phyloP scores from a whole-genome alignment of 306 rosid genomes.

The Styphnolobium japonicum region DNA sequence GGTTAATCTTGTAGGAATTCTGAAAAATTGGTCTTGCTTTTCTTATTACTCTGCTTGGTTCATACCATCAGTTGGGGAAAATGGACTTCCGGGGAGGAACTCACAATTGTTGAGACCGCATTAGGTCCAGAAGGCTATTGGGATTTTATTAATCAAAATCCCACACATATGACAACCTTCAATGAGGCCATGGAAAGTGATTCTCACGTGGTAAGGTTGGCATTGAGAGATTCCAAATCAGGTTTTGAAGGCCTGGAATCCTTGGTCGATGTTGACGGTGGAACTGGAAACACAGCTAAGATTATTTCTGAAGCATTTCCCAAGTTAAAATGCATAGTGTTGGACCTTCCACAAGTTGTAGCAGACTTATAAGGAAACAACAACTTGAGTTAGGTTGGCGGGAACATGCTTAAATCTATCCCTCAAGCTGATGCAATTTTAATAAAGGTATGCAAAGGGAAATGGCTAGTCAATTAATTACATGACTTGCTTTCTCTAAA shows the following conservation, averaged over 20 bases:
- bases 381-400: no score
- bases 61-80: conserved; percentile 6
- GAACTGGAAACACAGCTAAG: conserved; percentile 10
- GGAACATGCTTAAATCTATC: no score
- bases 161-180: not conserved
- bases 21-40: no score
- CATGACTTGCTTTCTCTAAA: no score
- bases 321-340: conserved; percentile 23
- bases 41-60: no score
- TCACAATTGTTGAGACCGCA: no score
- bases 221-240: conserved; percentile 17
- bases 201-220: conserved; percentile 32
- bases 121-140: conserved; percentile 24
- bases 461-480: no score
- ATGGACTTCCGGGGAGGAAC: conserved; percentile 11
- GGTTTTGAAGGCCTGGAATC: conserved; percentile 31
- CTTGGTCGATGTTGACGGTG: conserved; percentile 30
- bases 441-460: no score
- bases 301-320: conserved; percentile 29
- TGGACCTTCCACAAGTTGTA: no score
- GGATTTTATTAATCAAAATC: conserved; percentile 1
- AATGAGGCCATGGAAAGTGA: conserved; percentile 26
- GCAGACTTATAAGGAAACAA: no score
- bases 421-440: no score
- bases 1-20: no score